These are phyloP conservation scores for Agaricus subrufescens DNA, from an alignment of 768 basidiomycete species.

Conservation along the genomic window DNA sequence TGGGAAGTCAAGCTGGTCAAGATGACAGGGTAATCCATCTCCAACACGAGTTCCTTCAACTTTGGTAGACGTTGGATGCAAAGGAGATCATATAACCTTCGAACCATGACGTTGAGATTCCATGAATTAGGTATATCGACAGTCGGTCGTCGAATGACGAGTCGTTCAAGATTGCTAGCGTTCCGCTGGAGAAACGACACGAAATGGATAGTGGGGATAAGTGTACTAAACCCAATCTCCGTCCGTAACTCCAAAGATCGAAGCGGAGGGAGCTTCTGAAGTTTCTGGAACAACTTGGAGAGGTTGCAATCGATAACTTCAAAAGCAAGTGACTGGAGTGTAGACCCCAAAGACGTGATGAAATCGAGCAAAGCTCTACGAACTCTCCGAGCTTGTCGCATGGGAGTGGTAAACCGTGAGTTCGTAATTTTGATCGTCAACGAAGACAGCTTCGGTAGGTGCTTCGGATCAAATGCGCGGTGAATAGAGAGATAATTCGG, in stretches of 20 bases:
- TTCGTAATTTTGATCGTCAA: slow-evolving; percentile 11
- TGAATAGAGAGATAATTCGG: slow-evolving; percentile 16
- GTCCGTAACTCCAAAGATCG: not conserved
- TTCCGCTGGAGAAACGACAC: slow-evolving; percentile 10
- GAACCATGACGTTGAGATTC: not conserved
- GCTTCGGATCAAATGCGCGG: slow-evolving; percentile 11
- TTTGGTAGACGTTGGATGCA: not conserved
- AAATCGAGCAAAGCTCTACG: slow-evolving; percentile 1
- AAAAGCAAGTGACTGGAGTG: not conserved
- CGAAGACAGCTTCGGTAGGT: slow-evolving; percentile 13
- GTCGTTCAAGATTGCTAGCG: slow-evolving; percentile 8
- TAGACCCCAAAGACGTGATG: not conserved
- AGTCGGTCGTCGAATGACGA: slow-evolving; percentile 9
- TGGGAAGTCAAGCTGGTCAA: not conserved
- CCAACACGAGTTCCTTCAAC: slow-evolving; percentile 1
- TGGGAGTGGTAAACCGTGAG: slow-evolving; percentile 8
- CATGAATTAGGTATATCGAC: slow-evolving; percentile 5
- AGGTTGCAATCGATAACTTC: slow-evolving; percentile 8
- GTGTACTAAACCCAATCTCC: slow-evolving; percentile 6
- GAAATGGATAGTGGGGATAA: slow-evolving; percentile 6
- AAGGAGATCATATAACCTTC: slow-evolving; percentile 1
- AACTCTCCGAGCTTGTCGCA: not conserved
- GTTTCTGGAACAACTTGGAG: slow-evolving; percentile 5
- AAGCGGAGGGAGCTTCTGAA: not conserved
- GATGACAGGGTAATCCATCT: not conserved